Conservation (phyloP, 345 rosid species). For the Firmiana major region DNA sequence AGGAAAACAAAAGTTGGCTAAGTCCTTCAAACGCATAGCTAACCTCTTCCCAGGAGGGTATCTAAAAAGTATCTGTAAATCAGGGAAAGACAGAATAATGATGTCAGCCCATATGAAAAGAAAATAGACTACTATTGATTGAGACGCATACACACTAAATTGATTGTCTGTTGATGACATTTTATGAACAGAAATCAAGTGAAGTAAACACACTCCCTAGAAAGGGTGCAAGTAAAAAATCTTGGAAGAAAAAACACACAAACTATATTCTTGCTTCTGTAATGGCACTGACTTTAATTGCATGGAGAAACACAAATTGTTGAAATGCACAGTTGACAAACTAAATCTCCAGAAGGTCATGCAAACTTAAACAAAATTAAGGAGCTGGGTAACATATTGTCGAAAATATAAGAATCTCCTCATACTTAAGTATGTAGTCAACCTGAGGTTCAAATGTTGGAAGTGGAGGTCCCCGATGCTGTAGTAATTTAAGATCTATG, state of each 20-base stretch:
- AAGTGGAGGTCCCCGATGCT: conserved; percentile 57
- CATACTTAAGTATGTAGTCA: conserved; percentile 6
- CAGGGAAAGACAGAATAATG: conserved; percentile 7
- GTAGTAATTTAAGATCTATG: conserved; percentile 43
- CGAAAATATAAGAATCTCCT: neutral
- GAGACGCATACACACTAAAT: neutral
- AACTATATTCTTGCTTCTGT: neutral
- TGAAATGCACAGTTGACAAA: conserved; percentile 1
- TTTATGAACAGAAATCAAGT: neutral
- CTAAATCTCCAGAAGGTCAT: neutral
- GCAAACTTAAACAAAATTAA: conserved; percentile 3
- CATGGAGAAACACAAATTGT: neutral
- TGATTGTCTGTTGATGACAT: neutral
- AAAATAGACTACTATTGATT: conserved; percentile 6
- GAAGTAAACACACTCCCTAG: conserved; percentile 1
- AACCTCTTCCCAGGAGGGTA: conserved; percentile 92
- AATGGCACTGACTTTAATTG: conserved; percentile 2
- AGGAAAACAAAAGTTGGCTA: conserved; percentile 93
- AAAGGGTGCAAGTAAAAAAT: neutral
- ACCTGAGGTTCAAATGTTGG: conserved; percentile 95
- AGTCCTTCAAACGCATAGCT: conserved; percentile 73
- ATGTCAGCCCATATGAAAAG: conserved; percentile 11
- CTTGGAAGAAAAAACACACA: neutral
- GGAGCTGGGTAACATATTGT: neutral
- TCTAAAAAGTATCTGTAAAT: conserved; percentile 68